phyloP scores from a whole-genome alignment of 495 filamentous ascomycete species.

The Podospora pseudocomata region DNA sequence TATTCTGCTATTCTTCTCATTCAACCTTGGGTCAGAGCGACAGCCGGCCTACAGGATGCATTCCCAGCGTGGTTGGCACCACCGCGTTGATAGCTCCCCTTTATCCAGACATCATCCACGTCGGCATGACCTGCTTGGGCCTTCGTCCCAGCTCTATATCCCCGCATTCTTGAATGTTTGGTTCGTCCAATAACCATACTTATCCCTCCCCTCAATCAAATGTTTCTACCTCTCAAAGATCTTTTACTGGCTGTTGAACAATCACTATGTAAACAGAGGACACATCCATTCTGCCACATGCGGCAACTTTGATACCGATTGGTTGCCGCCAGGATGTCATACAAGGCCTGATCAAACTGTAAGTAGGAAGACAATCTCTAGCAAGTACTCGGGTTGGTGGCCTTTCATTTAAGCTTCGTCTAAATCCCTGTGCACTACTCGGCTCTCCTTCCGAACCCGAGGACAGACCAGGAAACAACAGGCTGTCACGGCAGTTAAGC shows the following conservation, averaged over 20 bases:
- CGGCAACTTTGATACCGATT: neutral
- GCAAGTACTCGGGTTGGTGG: neutral
- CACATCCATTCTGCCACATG: neutral
- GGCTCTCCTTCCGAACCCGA: constrained; percentile 5
- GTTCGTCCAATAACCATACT: neutral
- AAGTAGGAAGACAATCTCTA: neutral
- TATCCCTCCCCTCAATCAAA: neutral
- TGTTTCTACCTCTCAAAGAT: neutral
- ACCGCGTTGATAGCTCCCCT: neutral
- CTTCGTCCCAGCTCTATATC: neutral
- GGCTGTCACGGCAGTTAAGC: constrained; percentile 6
- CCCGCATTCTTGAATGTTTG: neutral
- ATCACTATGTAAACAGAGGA: neutral
- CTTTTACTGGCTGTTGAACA: neutral
- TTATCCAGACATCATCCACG: constrained; percentile 2
- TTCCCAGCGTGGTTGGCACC: neutral
- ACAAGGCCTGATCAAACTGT: neutral
- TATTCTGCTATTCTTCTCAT: neutral
- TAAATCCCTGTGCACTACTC: neutral
- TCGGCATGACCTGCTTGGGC: neutral
- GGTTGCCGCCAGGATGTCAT: neutral
- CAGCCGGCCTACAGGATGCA: neutral
- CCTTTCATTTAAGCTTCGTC: neutral
- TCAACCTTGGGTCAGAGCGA: neutral
- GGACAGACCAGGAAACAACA: neutral